phyloP scores from a whole-genome alignment of 768 basidiomycete genomes.

The Pluteus cervinus region DNA sequence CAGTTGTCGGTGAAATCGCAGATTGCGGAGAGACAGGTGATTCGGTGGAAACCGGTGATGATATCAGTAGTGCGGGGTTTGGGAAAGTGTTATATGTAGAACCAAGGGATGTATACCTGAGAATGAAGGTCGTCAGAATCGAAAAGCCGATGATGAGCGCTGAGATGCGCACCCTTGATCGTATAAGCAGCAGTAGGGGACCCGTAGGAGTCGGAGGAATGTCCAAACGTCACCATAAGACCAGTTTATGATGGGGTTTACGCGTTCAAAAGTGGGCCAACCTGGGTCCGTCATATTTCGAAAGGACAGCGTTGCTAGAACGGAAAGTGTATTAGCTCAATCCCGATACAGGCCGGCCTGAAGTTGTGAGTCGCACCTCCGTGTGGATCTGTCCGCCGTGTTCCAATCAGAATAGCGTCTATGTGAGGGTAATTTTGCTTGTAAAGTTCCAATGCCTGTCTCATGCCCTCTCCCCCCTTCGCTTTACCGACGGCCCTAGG shows the following conservation, averaged over 20 bases:
- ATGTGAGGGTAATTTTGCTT: conserved; percentile 60
- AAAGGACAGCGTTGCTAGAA: conserved; percentile 61
- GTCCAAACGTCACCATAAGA: conserved; percentile 84
- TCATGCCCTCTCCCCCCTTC: conserved; percentile 71
- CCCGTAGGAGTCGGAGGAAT: conserved; percentile 65
- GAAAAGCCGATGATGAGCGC: conserved; percentile 1
- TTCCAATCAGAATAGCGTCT: conserved; percentile 84
- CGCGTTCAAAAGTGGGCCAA: conserved; percentile 87
- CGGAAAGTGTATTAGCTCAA: too few species aligned
- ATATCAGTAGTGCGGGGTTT: conserved; percentile 74
- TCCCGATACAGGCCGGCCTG: not conserved
- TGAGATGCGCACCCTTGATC: conserved; percentile 70
- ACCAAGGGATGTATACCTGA: conserved; percentile 94
- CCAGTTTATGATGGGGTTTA: conserved; percentile 98
- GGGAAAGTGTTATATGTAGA: conserved; percentile 93
- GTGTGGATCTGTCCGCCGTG: conserved; percentile 85
- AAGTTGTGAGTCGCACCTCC: conserved; percentile 88
- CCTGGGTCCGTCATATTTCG: conserved; percentile 78
- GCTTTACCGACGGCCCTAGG: conserved; percentile 41
- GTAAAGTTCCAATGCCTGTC: conserved; percentile 68
- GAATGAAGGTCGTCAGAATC: not conserved
- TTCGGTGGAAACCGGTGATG: conserved; percentile 9
- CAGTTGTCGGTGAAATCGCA: conserved; percentile 15
- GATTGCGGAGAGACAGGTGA: conserved; percentile 17
- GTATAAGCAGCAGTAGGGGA: conserved; percentile 88